Evolutionary conservation across 371 early-diverging fungal genomes (phyloP).

Genomic region (Parasitella parasitica): DNA sequence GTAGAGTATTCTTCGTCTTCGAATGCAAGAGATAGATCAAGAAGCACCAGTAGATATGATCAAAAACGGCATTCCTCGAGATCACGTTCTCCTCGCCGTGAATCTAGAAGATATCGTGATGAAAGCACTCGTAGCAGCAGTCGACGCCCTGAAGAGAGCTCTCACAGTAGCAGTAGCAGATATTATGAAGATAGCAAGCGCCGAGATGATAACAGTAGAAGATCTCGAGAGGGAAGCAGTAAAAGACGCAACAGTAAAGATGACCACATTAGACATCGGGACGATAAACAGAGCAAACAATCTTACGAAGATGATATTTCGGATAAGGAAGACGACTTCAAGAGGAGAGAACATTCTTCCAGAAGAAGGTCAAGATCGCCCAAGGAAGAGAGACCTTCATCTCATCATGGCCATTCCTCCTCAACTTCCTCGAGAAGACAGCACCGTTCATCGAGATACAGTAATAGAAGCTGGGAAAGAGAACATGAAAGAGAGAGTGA

Average conservation of each 20-base stretch:
- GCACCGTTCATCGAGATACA: slow-evolving; percentile 60
- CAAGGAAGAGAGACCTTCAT: background rate
- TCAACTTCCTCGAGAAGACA: slow-evolving; percentile 69
- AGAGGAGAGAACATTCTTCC: slow-evolving; percentile 21
- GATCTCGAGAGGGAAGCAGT: background rate
- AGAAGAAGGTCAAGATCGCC: background rate
- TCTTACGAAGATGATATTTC: background rate
- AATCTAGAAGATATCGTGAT: slow-evolving; percentile 1
- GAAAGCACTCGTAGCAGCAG: slow-evolving; percentile 19
- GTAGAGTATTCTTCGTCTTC: slow-evolving; percentile 7
- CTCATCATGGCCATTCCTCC: background rate
- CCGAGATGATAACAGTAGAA: background rate
- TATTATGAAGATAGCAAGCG: slow-evolving; percentile 7
- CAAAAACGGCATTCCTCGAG: background rate
- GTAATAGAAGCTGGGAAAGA: slow-evolving; percentile 68
- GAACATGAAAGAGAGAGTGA: slow-evolving; percentile 32
- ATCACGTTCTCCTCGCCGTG: slow-evolving; percentile 18
- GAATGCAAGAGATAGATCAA: background rate
- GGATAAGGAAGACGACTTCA: background rate
- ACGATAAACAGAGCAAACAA: background rate
- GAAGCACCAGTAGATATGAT: slow-evolving; percentile 8
- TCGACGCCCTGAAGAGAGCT: slow-evolving; percentile 12
- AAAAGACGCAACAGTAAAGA: slow-evolving; percentile 1
- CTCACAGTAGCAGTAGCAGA: slow-evolving; percentile 4
- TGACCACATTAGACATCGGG: background rate